Evolutionary conservation across 305 asterid species (phyloP), one percentile per base, ranked within the genome.

Genomic region (Fraxinus greggii): DNA sequence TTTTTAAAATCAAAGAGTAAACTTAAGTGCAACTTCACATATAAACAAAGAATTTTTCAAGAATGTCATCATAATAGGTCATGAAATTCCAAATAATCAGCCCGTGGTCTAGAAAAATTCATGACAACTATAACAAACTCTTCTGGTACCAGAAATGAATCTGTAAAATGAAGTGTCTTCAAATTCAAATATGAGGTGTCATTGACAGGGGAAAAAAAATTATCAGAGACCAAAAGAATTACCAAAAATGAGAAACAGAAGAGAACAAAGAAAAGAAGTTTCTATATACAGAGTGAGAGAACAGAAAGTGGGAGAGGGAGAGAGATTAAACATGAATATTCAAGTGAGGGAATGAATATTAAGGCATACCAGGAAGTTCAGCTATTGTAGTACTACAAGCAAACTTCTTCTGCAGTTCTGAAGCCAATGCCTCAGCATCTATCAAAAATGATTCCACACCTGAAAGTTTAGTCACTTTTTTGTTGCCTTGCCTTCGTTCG

Each of bases 381-480:
- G 97, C 89, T 76, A 91, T 89, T 10, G 98, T 89, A 51, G 98
- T 92, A 87, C 99, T 94, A 86, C 98, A 92, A 78, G 99, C 99
- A 88, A 90, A 95, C 88, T 93, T 94, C 92, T 94, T 95, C 93
- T 95, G 99, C 84, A 94, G 87, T 94, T 94, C 99, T 17, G 99
- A 92, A 76, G 98, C 95, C 91, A 95, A 87, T 29, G 91, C 87
- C 89, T 94, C 97, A 0, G 91, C 84, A 80, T 95, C 99, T 74
- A 95, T 86, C 89, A 95, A 84, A 88, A 91, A 95, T 19, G 95
- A 91, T 85, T 95, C 99, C 70, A 94, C 28, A 56, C 99, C 99
- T n/a, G 98, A 93, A 83, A 93, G 89, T 84, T 93, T 95, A 1
- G 99, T 95, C 81, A 95, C 94, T 77, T 95, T 95, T 82, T 95